Conservation (phyloP, 2,329 filamentous ascomycete genomes). For the Fusarium brevicatenulatum region DNA sequence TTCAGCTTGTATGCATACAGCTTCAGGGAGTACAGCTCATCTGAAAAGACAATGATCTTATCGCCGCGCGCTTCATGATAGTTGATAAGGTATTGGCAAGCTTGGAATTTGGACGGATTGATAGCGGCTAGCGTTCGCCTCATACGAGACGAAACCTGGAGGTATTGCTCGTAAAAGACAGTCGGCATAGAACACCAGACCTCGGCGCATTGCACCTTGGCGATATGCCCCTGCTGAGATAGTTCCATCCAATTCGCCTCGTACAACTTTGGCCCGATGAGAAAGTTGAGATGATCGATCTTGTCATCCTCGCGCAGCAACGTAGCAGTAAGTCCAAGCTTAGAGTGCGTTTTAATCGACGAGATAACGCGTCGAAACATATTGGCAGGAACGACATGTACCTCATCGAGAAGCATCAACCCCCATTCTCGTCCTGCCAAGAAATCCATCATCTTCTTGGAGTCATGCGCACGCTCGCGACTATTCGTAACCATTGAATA, state of each 20-base stretch:
- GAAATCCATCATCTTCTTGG: constrained; percentile 97
- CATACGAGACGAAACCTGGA: constrained; percentile 69
- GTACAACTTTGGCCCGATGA: constrained; percentile 96
- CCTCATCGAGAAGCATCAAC: constrained; percentile 95
- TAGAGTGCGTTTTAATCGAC: constrained; percentile 92
- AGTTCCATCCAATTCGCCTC: constrained; percentile 99
- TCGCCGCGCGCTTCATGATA: constrained; percentile 95
- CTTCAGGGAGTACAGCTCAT: constrained; percentile 94
- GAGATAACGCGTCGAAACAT: constrained; percentile 96
- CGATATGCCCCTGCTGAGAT: constrained; percentile 95
- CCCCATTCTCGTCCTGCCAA: constrained; percentile 92
- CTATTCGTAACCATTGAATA: constrained; percentile 95
- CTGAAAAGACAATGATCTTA: constrained; percentile 98
- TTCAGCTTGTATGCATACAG: constrained; percentile 88
- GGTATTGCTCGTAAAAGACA: constrained; percentile 97
- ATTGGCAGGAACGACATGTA: constrained; percentile 97
- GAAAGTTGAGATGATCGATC: constrained; percentile 95
- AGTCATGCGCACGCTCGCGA: constrained; percentile 90
- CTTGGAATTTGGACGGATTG: constrained; percentile 97
- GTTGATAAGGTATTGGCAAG: constrained; percentile 97
- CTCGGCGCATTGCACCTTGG: constrained; percentile 95
- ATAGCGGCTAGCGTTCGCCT: constrained; percentile 81
- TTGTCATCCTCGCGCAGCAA: constrained; percentile 97
- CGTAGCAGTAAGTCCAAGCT: constrained; percentile 93
- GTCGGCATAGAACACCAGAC: constrained; percentile 99